Evolutionary conservation across 1,284 basidiomycete genomes (phyloP).

Genomic region (Stygiomarasmius scandens): DNA sequence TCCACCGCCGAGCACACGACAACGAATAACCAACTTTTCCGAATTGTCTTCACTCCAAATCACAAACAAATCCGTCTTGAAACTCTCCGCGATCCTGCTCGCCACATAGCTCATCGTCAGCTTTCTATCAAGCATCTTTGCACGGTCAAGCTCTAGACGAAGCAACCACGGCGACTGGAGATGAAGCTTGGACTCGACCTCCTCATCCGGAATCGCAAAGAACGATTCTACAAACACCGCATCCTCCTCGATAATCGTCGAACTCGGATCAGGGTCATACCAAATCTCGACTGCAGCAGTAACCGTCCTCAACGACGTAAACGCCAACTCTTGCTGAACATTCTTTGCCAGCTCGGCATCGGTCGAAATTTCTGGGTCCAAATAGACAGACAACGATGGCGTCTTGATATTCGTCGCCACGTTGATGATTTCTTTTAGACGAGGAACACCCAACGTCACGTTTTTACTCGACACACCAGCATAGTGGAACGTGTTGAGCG

Average conservation of each 20-base stretch:
- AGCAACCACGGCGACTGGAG: conserved; percentile 97
- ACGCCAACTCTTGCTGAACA: conserved; percentile 91
- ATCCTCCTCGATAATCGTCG: conserved; percentile 97
- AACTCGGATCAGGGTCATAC: conserved; percentile 93
- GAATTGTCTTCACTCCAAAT: conserved; percentile 99
- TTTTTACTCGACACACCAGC: conserved; percentile 98
- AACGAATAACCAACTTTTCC: conserved; percentile 95
- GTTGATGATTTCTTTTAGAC: conserved; percentile 98
- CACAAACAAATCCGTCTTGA: conserved; percentile 96
- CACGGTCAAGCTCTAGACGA: conserved; percentile 94
- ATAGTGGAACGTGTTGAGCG: conserved; percentile 97
- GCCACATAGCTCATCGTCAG: conserved; percentile 96
- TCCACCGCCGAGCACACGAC: conserved; percentile 87
- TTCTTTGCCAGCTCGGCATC: conserved; percentile 74
- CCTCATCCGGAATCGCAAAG: conserved; percentile 99
- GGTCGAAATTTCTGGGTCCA: conserved; percentile 72
- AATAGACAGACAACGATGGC: conserved; percentile 91
- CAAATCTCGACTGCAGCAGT: conserved; percentile 97
- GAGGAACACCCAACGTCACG: conserved; percentile 97
- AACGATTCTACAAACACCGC: conserved; percentile 96
- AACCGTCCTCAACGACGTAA: conserved; percentile 93
- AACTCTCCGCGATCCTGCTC: conserved; percentile 90
- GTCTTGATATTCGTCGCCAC: conserved; percentile 99
- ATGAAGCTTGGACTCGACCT: conserved; percentile 89
- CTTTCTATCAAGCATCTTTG: conserved; percentile 97